Conservation (phyloP, 2,329 filamentous ascomycete species). For the Pseudohalonectria lignicola region DNA sequence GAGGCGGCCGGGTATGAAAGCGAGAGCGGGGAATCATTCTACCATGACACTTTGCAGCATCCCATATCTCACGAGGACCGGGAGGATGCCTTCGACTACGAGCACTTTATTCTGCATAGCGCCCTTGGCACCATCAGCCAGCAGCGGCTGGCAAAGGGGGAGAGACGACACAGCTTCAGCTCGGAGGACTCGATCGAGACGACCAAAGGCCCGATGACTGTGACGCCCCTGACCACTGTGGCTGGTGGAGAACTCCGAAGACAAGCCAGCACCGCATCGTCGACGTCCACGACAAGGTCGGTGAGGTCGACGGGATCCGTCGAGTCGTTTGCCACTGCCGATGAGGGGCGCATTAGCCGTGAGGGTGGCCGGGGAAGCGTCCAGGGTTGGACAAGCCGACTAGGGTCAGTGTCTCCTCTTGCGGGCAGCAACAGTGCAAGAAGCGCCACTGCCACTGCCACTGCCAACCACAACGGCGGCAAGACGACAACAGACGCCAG, state of each 20-base stretch:
- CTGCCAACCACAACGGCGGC: no score
- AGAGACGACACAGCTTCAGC: constrained; percentile 40
- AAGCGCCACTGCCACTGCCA: no score
- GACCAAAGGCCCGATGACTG: constrained; percentile 34
- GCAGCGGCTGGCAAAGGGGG: constrained; percentile 30
- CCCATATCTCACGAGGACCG: constrained; percentile 79
- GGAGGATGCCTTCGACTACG: constrained; percentile 91
- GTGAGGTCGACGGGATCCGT: constrained; percentile 38
- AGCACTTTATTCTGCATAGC: constrained; percentile 90
- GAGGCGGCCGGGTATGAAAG: constrained; percentile 35
- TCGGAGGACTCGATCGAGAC: constrained; percentile 54
- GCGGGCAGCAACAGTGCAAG: no score
- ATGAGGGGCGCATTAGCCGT: constrained; percentile 32
- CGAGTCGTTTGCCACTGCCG: constrained; percentile 46
- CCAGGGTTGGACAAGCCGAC: not conserved
- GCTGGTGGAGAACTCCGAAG: constrained; percentile 1
- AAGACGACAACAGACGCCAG: no score
- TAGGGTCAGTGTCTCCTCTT: no score
- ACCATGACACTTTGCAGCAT: constrained; percentile 48
- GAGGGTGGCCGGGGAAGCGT: not conserved
- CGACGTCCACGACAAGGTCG: constrained; percentile 8
- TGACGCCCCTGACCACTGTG: constrained; percentile 5
- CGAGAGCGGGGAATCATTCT: constrained; percentile 53
- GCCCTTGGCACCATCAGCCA: constrained; percentile 70
- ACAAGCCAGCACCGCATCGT: constrained; percentile 11